Evolutionary conservation across 2,329 filamentous ascomycete genomes (phyloP), one percentile per base, ranked within the genome.

Genomic region (Neonectria neomacrospora): DNA sequence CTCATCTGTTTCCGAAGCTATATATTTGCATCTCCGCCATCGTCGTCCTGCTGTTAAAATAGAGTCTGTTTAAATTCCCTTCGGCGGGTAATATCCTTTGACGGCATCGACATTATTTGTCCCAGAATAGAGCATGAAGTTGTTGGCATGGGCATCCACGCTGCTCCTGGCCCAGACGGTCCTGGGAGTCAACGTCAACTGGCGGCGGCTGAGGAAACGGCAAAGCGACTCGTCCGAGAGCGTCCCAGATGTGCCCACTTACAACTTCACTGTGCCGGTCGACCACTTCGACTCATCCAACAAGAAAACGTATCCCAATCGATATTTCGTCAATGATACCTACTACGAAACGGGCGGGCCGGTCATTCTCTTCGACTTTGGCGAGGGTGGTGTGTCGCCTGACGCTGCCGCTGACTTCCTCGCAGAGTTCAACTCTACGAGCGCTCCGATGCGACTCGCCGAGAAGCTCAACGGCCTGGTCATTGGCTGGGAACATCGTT

Each of bases 401-500:
- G 53, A 37, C 18, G 30, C 32, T 6, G 55, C 52, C 10, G 65
- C 59, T 20, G 45, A 54, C 23, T 58, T 51, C 30, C 65, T 73
- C 5, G 65, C 56, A 5, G 67, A 65, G 34, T 55, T 51, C 18
- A 57, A 42, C 39, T 37, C 37, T 8, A 44, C 47, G 1, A 69
- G 64, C 18, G 58, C 66, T 3, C 39, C 66, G 1, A 50, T 73
- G 47, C 56, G 60, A 10, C 64, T 74, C 23, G 71, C 69, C n/a
- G 63, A 60, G 39, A 57, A 66, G 50, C 58, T 71, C 12, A 64
- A 61, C 20, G 71, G 69, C 2, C 8, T 74, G 11, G 67, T 70
- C 20, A 57, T 74, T 44, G 67, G 65, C 16, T 71, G 67, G 61
- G 71, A 73, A 58, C 71, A 74, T 57, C 67, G 72, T 3, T 74